A percentile compares a stretch with the other conserved stretches of the same genome.
Evolutionary conservation across 202 grass and related monocot species (phyloP).

Genomic region (Cymbopogon flexuosus): DNA sequence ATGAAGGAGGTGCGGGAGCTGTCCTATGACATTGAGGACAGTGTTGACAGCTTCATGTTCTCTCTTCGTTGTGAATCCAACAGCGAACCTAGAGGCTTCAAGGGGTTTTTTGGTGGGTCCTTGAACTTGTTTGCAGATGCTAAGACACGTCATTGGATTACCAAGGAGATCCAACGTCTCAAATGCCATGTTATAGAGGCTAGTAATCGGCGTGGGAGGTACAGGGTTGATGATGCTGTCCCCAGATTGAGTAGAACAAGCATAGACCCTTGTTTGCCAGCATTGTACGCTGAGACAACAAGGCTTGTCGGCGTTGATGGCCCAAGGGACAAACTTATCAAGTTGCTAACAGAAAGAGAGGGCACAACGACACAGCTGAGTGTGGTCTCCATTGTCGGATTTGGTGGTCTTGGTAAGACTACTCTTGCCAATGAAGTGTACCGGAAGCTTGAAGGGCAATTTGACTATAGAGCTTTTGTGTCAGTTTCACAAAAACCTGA

Average conservation of each 20-base stretch:
- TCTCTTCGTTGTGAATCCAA: background rate
- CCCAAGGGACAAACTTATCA: constrained; percentile 26
- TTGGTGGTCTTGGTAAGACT: constrained; percentile 33
- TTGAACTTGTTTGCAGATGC: background rate
- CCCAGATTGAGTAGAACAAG: background rate
- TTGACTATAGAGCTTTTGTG: constrained; percentile 27
- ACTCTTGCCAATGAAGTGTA: constrained; percentile 31
- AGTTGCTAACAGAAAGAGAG: constrained; percentile 20
- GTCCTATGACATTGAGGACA: constrained; percentile 15
- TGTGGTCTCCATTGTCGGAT: constrained; percentile 29
- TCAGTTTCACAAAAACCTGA: constrained; percentile 32
- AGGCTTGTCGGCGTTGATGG: constrained; percentile 24
- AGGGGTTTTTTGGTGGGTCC: background rate
- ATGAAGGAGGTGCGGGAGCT: constrained; percentile 26
- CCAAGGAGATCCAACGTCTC: background rate
- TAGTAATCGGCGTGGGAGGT: constrained; percentile 22
- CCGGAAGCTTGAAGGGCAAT: constrained; percentile 28
- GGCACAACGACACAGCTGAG: constrained; percentile 1
- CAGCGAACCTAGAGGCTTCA: background rate
- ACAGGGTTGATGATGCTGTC: constrained; percentile 25
- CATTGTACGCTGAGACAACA: constrained; percentile 16
- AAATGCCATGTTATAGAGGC: background rate
- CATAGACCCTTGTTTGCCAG: constrained; percentile 27
- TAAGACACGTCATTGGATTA: background rate
- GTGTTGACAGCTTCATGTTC: background rate